Evolutionary conservation across 176 grass and related monocot species (phyloP).

Genomic region (Olyra latifolia): DNA sequence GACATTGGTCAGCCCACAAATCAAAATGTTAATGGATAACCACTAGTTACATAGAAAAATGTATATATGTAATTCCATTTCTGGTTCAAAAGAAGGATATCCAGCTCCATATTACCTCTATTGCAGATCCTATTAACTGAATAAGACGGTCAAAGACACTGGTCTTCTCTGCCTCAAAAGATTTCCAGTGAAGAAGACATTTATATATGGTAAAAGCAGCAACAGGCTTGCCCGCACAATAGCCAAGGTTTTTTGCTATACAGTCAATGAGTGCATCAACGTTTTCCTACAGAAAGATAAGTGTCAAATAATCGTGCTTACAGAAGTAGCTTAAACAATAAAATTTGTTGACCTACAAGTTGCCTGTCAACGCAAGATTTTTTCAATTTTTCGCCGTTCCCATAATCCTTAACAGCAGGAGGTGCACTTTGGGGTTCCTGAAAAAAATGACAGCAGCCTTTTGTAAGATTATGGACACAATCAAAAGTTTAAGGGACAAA

Average conservation of each 20-base stretch:
- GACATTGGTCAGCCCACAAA: background rate
- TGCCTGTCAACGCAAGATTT: constrained; percentile 71
- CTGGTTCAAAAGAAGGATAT: constrained; percentile 1
- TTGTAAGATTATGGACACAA: constrained; percentile 22
- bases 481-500: background rate
- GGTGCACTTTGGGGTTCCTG: constrained; percentile 97
- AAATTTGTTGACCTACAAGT: constrained; percentile 54
- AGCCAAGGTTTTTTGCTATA: constrained; percentile 80
- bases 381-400: constrained; percentile 62
- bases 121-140: constrained; percentile 94
- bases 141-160: constrained; percentile 98
- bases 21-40: background rate
- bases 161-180: constrained; percentile 94
- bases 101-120: constrained; percentile 67
- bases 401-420: constrained; percentile 79
- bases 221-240: constrained; percentile 82
- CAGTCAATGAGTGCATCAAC: constrained; percentile 83
- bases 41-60: constrained; percentile 5
- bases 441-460: constrained; percentile 22
- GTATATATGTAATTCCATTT: background rate
- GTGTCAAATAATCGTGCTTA: constrained; percentile 34
- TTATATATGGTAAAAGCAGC: constrained; percentile 94
- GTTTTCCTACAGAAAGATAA: constrained; percentile 66
- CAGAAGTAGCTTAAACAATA: constrained; percentile 34
- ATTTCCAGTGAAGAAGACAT: constrained; percentile 98